Base-by-base conservation (phyloP, 2,329 filamentous ascomycete genomes). In the Penicillium digitatum region DNA sequence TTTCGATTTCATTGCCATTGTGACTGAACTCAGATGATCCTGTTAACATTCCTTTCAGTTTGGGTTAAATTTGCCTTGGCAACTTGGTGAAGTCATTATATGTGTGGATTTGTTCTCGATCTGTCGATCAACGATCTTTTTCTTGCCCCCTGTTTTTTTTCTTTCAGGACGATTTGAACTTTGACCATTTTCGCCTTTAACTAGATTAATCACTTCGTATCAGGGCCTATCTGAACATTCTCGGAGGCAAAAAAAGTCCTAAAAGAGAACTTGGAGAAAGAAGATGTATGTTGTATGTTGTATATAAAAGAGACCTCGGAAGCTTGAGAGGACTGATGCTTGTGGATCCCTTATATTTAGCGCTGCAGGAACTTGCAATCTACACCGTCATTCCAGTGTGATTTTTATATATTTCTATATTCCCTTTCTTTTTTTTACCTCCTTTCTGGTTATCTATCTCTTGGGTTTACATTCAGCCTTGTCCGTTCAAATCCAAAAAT, bases 361-460 rank as follows among this genome's bases (percentile, higher is more conserved):
- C n/a, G 53, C 57, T 63, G 58, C 53, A 60, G 52, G 43, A 31
- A 24, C 39, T 47, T 60, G 48, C 39, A 56, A 57, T 55, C 55
- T 65, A 68, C 65, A 68, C 66, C 65, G 66, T 68, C 66, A 66
- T 63, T 64, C 54, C 39, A 46, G 32, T 46, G n/a, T 49, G 31
- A 1, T 53, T 22, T 47, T 55, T 42, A 37, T 57, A 54, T 57
- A 54, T 57, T 56, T 38, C 47, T 53, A n/a, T 55, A 48, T 59
- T 63, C 53, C 64, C 61, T 53, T 31, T 26, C 11, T 40, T 27
- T 49, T n/a, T n/a, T n/a, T n/a, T n/a, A n/a, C n/a, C n/a, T 52
- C 51, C 39, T 54, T 24, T 42, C 40, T 40, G 3, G 6, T 22
- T 39, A n/a, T 42, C 26, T 42, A 39, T 12, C 14, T 16, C 20